These are phyloP conservation scores for Epichloe sibirici DNA, from an alignment of 2,329 filamentous ascomycete species.

Conservation along the genomic window DNA sequence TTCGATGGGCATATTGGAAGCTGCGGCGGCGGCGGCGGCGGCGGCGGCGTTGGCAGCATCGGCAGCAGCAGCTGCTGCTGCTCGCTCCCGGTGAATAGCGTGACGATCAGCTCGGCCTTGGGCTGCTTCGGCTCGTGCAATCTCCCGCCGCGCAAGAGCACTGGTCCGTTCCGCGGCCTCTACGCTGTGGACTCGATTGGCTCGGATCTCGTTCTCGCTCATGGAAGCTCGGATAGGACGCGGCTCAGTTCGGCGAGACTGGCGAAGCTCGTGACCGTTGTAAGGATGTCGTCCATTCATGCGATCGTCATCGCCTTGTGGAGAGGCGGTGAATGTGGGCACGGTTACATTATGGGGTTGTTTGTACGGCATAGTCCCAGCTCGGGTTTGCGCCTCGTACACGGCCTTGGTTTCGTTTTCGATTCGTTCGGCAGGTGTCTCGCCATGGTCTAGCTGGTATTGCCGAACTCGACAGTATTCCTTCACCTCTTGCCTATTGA, in stretches of 20 bases:
- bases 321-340: conserved; percentile 13
- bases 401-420: conserved; percentile 42
- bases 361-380: conserved; percentile 19
- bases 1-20: conserved; percentile 9
- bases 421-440: conserved; percentile 32
- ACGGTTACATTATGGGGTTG: conserved; percentile 8
- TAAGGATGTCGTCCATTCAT: conserved; percentile 11
- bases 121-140: conserved; percentile 37
- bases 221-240: conserved; percentile 17
- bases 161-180: conserved; percentile 34
- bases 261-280: conserved; percentile 28
- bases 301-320: conserved; percentile 9
- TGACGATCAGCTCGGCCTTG: conserved; percentile 40
- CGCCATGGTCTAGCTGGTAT: conserved; percentile 42
- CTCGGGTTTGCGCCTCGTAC: conserved; percentile 35
- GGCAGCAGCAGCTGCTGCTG: conserved; percentile 19
- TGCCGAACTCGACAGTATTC: conserved; percentile 52
- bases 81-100: conserved; percentile 29
- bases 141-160: conserved; percentile 37
- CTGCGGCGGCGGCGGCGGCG: conserved; percentile 12
- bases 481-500: conserved; percentile 45
- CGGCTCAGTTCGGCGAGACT: conserved; percentile 28
- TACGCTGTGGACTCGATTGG: conserved; percentile 13
- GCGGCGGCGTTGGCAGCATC: conserved; percentile 19
- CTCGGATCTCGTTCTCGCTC: conserved; percentile 10